phyloP scores from a whole-genome alignment of 805 yeast species.

The Wickerhamiella dianesei region DNA sequence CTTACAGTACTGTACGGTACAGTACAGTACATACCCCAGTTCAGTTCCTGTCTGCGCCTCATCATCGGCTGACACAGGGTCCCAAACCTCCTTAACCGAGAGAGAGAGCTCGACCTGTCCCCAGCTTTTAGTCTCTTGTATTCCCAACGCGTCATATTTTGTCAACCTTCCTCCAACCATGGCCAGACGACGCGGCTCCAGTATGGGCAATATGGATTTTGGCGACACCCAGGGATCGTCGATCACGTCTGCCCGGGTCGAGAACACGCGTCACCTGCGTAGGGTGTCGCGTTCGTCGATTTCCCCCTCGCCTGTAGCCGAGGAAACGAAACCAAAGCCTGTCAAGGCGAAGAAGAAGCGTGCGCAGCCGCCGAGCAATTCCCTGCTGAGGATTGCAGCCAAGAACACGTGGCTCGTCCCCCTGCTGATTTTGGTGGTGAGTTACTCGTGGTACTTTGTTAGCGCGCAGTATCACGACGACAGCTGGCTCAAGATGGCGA shows the following conservation, averaged over 20 bases:
- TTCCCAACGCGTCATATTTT: background rate
- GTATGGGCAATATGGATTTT: slow-evolving; percentile 18
- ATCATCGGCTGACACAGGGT: no score
- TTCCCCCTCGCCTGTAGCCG: slow-evolving; percentile 1
- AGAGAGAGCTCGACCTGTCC: no score
- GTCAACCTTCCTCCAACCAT: background rate
- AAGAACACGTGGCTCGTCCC: slow-evolving; percentile 18
- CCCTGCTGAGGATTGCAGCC: background rate
- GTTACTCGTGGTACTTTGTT: slow-evolving; percentile 10
- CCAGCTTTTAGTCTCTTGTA: background rate
- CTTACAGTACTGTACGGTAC: no score
- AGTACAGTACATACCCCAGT: no score
- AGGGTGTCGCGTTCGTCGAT: background rate
- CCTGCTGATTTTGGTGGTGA: slow-evolving; percentile 6
- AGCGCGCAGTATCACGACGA: slow-evolving; percentile 10
- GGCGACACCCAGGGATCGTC: slow-evolving; percentile 22
- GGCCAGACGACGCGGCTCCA: slow-evolving; percentile 15
- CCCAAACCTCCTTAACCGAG: no score
- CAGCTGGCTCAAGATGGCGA: slow-evolving; percentile 16
- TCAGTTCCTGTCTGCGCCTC: no score
- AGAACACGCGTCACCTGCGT: slow-evolving; percentile 11
- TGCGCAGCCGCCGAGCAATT: background rate
- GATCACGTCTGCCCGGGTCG: slow-evolving; percentile 13
- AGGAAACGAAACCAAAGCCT: background rate
- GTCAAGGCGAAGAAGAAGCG: background rate